These are phyloP conservation scores for Murraya paniculata DNA, from an alignment of 345 rosid genomes.

Conservation along the genomic window DNA sequence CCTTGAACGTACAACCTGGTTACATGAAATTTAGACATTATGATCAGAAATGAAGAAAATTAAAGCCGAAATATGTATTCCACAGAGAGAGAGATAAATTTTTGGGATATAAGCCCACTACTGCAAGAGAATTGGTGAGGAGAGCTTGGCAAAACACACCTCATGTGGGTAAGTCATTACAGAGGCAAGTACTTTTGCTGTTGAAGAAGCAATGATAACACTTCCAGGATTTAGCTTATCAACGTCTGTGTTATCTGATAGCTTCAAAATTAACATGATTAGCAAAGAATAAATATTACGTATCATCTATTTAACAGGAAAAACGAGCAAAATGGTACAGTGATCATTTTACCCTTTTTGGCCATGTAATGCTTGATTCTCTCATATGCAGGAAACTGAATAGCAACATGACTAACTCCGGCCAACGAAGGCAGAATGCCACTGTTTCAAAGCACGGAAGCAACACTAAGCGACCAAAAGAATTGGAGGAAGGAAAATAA, in stretches of 20 bases:
- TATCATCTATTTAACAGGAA: neutral
- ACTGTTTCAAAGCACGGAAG: conserved; percentile 49
- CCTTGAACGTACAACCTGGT: conserved; percentile 80
- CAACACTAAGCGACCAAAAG: neutral
- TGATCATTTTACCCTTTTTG: conserved; percentile 44
- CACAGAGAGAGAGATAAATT: neutral
- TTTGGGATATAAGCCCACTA: neutral
- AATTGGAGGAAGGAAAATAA: neutral
- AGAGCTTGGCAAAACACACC: conserved; percentile 33
- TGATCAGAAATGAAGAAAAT: neutral
- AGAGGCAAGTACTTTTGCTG: conserved; percentile 82
- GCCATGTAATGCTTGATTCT: conserved; percentile 84
- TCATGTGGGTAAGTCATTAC: conserved; percentile 89
- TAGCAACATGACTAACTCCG: conserved; percentile 91
- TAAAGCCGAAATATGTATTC: neutral
- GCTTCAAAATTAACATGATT: conserved; percentile 24
- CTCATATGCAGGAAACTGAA: conserved; percentile 94
- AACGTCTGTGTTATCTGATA: conserved; percentile 58
- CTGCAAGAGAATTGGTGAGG: neutral
- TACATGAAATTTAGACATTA: conserved; percentile 10
- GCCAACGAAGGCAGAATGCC: conserved; percentile 91
- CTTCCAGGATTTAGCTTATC: conserved; percentile 56
- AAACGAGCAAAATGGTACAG: neutral
- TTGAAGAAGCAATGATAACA: conserved; percentile 78
- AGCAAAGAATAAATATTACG: conserved; percentile 16